Base-by-base conservation (phyloP, 768 basidiomycete species). In the Pisolithus albus region DNA sequence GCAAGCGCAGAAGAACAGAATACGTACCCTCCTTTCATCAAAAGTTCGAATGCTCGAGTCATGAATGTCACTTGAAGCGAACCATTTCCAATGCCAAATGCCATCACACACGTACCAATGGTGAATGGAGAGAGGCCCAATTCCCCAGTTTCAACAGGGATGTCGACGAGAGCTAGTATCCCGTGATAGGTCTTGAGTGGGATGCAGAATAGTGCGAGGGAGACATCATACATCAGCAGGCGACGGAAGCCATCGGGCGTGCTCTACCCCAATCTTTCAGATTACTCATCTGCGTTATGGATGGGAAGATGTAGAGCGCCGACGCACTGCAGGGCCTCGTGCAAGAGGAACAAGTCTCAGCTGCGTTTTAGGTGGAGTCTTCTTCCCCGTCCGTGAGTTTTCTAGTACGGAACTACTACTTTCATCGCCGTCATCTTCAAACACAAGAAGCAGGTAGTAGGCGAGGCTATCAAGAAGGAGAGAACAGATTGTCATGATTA, bases 61-160 rank as follows among this genome's bases (percentile, higher is more conserved):
- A 88, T 89, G 68, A 79, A 79, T 47, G 81, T 68, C 15, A 80
- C 69, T 63, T 86, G 82, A 57, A 84, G 69, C 13, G 78, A 4
- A 2, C 84, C 72, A 10, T 59, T 53, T 0, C 50, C 46, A 16
- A 67, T 43, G 2, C 71, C 71, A 38, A 58, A 47, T 15, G 53
- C 26, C 1, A 60, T 59, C 23, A 70, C 40, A 19, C 61, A 54
- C n/a, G 16, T 30, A 7, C 71, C 71, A 23, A 72, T 73, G 8
- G 53, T 19, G 2, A 63, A 56, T 39, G 71, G 62, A 9, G 56
- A 55, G 1, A 65, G 58, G 37, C 39, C 28, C n/a, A 67, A 59
- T 19, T 63, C 67, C 40, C 68, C 67, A 23, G 69, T 48, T 49
- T 58, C 59, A 4, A 70, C 57, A 2, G 67, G 60, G 26, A 88